Evolutionary conservation across 441 rosid species (phyloP).

Genomic region (Populus hybrid): DNA sequence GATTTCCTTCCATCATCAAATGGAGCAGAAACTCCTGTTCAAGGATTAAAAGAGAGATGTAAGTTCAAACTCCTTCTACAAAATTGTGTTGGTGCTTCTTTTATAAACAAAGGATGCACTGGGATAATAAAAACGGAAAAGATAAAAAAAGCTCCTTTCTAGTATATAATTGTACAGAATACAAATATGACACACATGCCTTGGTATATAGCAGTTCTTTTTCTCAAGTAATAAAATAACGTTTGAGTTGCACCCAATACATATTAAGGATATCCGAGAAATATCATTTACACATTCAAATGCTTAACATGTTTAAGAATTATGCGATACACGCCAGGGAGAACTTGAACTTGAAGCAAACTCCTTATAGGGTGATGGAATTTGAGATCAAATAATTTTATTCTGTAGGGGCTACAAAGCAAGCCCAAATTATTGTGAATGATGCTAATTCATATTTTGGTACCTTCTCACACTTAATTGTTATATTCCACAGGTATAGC

Average conservation of each 20-base stretch:
- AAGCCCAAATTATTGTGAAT: background rate
- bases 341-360: background rate
- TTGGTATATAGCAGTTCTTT: too few relatives aligned
- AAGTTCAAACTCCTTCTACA: constrained; percentile 26
- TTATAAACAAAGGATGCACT: background rate
- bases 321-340: background rate
- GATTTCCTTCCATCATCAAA: constrained; percentile 16
- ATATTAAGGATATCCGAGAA: background rate
- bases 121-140: background rate
- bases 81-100: background rate
- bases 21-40: constrained; percentile 17
- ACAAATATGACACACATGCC: too few relatives aligned
- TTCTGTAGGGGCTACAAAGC: background rate
- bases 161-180: too few relatives aligned
- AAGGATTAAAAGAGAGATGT: constrained; percentile 36
- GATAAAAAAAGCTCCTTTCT: too few relatives aligned
- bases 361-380: background rate
- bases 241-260: background rate
- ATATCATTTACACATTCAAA: background rate
- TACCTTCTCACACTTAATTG: background rate
- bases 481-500: constrained; percentile 34
- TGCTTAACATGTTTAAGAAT: background rate
- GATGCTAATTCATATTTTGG: constrained; percentile 1
- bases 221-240: too few relatives aligned
- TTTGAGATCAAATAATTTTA: background rate